phyloP scores from a whole-genome alignment of 139 green algal genomes.

The Picochlorum sp. region DNA sequence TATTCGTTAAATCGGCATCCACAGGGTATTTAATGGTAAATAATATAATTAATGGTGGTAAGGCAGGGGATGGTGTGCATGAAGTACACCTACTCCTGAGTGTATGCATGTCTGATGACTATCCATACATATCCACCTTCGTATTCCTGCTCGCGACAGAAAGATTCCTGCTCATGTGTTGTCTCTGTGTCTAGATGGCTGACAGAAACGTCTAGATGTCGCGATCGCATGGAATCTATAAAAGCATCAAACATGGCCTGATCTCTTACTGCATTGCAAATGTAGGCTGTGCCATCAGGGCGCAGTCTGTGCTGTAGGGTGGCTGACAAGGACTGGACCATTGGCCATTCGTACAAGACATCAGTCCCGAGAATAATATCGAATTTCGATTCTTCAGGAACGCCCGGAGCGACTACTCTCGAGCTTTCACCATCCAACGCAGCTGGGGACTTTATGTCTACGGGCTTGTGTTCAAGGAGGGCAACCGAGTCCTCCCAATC shows the following conservation, averaged over 20 bases:
- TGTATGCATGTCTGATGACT: slow-evolving; percentile 17
- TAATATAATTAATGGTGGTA: not conserved
- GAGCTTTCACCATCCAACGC: slow-evolving; percentile 5
- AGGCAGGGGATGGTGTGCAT: not conserved
- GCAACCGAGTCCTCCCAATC: slow-evolving; percentile 42
- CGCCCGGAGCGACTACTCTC: slow-evolving; percentile 8
- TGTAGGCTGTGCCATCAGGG: slow-evolving; percentile 37
- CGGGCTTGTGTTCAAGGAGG: not conserved
- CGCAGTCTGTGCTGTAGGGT: slow-evolving; percentile 47
- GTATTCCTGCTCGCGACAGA: slow-evolving; percentile 41
- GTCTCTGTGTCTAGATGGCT: slow-evolving; percentile 10
- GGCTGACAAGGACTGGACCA: slow-evolving; percentile 34
- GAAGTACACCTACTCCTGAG: too few relatives aligned
- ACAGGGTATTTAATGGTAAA: too few relatives aligned
- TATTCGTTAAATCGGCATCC: too few relatives aligned
- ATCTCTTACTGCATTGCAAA: slow-evolving; percentile 55
- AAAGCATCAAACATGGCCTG: slow-evolving; percentile 51
- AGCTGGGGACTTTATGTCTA: not conserved
- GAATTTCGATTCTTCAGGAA: slow-evolving; percentile 35
- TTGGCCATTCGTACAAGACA: slow-evolving; percentile 64
- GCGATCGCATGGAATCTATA: not conserved
- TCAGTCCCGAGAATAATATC: slow-evolving; percentile 61
- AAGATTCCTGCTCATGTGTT: slow-evolving; percentile 31
- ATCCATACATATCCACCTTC: slow-evolving; percentile 60
- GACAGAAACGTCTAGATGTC: slow-evolving; percentile 9